Evolutionary conservation across 441 rosid species (phyloP), one percentile per base, ranked within the genome.

Genomic region (Eruca vesicaria): DNA sequence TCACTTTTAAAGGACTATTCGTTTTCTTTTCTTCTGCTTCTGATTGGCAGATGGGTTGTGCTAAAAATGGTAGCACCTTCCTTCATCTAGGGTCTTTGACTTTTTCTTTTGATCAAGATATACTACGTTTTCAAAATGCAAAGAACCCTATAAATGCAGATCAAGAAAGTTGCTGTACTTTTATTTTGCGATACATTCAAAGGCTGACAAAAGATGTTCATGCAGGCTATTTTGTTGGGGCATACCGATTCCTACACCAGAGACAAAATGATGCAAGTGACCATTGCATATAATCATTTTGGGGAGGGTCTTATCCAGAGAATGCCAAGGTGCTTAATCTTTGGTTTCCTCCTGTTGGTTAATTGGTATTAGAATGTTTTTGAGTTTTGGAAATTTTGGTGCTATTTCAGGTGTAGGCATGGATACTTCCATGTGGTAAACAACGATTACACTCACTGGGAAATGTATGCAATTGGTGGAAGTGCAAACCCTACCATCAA

Each of bases 221-320:
- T 69, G 55, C 89, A 90, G 97, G 98, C 81, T 73, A 88, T 88
- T 79, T 80, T 89, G 59, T 69, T 89, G 74, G 93, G 93, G 20
- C 93, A 89, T 68, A 87, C 88, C 10, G 93, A 89, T 59, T 79
- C 89, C 5, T 89, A 87, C 66, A 80, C 81, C 4, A 83, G 84
- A 69, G 93, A 89, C 77, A 89, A 85, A 84, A 62, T 63, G 66
- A 89, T 89, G 93, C 90, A 88, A 78, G 93, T 84, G 66, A 88
- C 93, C 14, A 83, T 88, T 48, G 84, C 93, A 23, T 87, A 85
- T 64, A 89, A 89, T 80, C 91, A 89, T 75, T 89, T 89, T 26
- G 91, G 93, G 0, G 93, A 88, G 69, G 93, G 90, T 61, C 90
- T 88, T 67, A 71, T 85, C 48, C 93, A 88, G 63, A 85, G 93